phyloP scores from a whole-genome alignment of 2,329 filamentous ascomycete genomes.

The Lasiodiplodia theobromae region DNA sequence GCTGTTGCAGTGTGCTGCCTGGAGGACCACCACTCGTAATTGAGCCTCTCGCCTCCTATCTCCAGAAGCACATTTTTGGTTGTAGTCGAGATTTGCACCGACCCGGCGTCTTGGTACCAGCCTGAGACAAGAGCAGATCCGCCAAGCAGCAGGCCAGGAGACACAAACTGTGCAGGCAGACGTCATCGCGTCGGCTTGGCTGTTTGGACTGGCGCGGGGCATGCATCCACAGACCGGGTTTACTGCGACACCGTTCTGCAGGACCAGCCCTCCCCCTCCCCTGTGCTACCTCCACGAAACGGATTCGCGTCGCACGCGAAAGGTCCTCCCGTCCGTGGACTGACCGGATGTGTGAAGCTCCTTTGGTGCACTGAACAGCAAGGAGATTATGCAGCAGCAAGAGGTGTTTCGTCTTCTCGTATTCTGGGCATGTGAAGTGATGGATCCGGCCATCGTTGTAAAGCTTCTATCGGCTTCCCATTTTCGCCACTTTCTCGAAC shows the following conservation, averaged over 20 bases:
- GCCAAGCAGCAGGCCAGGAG: neutral
- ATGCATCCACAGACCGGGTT: conserved; percentile 24
- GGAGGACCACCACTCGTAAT: conserved; percentile 35
- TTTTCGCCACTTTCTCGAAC: neutral
- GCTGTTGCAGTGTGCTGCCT: conserved; percentile 67
- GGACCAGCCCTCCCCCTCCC: conserved; percentile 23
- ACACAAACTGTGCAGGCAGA: conserved; percentile 22
- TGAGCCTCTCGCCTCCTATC: neutral
- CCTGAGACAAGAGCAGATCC: conserved; percentile 17
- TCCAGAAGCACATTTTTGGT: neutral
- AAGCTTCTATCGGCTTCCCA: neutral
- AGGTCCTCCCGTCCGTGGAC: neutral
- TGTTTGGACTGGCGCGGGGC: conserved; percentile 14
- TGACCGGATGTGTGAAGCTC: conserved; percentile 9
- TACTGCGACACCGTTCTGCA: conserved; percentile 22
- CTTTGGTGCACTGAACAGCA: neutral
- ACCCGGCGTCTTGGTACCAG: conserved; percentile 2
- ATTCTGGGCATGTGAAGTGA: neutral
- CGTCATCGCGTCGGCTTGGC: conserved; percentile 19
- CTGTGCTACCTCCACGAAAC: conserved; percentile 19
- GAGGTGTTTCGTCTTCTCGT: conserved; percentile 9
- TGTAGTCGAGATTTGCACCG: conserved; percentile 21
- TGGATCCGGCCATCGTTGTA: neutral
- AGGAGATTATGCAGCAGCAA: conserved; percentile 8
- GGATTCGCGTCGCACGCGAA: conserved; percentile 1